Evolutionary conservation across 148 eudicot species (phyloP), one percentile per base, ranked within the genome.

Genomic region (Rhododendron henanense): DNA sequence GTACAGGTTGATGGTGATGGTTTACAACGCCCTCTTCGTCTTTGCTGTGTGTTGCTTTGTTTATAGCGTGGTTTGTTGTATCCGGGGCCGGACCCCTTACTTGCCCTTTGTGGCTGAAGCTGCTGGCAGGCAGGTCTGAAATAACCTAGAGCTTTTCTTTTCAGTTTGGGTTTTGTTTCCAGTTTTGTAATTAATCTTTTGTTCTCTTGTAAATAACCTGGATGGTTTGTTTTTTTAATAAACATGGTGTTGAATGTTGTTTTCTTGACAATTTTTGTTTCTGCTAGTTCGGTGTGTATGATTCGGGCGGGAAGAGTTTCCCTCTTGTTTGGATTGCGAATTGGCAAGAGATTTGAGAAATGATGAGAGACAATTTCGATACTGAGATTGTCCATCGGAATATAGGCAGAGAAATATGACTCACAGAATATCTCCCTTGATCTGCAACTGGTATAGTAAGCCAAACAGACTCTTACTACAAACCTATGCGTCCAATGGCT

Each of bases 41-140:
- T 92, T 92, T 37, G 63, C 93, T 6, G 92, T 91, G 39, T 83
- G 79, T 10, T 95, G 95, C 33, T 95, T 95, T 86, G 88, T 92
- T 6, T 97, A 97, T 85, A 92, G 96, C 50, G 84, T 91, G 37
- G 91, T 89, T 81, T 87, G 35, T 18, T 88, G 91, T 77, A 15
- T 97, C 63, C 89, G 95, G 75, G 99, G 99, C 4, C 90, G 75
- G 89, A 95, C 98, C 44, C 99, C 99, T 1, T 93, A 95, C 71
- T 89, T 97, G 95, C 99, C 99, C 65, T 84, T 95, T 83, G 94
- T 97, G 65, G 98, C 95, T 84, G 98, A 97, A 63, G 99, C 99
- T 81, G 99, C 99, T 69, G 93, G 90, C 8, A 89, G 95, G 18
- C 99, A 97, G 86, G 81, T 96, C 47, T 90, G 90, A 91, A 28